Conservation (phyloP, 2,329 filamentous ascomycete genomes). For the Apiospora koreana region DNA sequence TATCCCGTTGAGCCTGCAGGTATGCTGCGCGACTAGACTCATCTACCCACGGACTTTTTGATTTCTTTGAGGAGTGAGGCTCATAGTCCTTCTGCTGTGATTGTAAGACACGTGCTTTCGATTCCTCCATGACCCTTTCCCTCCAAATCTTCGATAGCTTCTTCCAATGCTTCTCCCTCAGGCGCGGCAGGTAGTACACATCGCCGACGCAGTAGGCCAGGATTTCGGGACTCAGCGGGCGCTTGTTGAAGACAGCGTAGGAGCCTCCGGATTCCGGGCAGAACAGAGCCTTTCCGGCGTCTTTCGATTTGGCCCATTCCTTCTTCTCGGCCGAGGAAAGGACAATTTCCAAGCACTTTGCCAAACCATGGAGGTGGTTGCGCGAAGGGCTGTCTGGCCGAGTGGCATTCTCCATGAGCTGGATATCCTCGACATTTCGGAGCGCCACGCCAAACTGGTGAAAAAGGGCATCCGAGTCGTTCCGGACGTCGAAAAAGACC, state of each 20-base stretch:
- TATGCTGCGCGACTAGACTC: not conserved
- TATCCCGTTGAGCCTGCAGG: not conserved
- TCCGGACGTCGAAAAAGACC: slow-evolving; percentile 10
- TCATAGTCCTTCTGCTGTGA: not conserved
- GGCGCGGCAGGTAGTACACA: not conserved
- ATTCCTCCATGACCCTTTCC: not conserved
- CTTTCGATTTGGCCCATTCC: not conserved
- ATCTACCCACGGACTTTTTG: no score
- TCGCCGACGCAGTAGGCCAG: slow-evolving; percentile 4
- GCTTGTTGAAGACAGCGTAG: not conserved
- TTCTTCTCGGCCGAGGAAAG: not conserved
- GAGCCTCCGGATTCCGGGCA: not conserved
- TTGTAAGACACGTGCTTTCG: not conserved
- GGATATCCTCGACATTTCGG: not conserved
- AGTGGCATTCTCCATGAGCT: not conserved
- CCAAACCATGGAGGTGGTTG: not conserved
- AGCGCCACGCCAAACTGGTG: not conserved
- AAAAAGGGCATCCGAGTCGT: slow-evolving; percentile 23
- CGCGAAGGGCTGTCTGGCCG: not conserved
- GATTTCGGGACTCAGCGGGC: not conserved
- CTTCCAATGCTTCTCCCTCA: not conserved
- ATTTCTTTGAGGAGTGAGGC: not conserved
- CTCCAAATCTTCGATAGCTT: not conserved
- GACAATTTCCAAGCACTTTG: not conserved
- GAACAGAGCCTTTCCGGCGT: not conserved